Conservation (phyloP, 2,329 filamentous ascomycete species). For the Pyrenochaeta sp. region DNA sequence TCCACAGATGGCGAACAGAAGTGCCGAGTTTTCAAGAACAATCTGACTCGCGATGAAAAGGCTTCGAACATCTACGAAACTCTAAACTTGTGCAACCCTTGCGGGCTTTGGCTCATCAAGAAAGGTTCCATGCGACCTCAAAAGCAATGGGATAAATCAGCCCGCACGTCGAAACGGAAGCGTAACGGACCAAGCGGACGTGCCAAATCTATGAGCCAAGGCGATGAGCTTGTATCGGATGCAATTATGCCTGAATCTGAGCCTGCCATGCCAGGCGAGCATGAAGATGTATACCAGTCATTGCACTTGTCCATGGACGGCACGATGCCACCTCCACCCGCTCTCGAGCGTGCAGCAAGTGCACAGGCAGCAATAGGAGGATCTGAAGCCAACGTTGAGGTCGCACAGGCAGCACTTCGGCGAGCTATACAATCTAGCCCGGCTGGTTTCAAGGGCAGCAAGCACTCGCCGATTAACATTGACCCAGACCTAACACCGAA, state of each 20-base stretch:
- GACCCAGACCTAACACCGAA: constrained; percentile 62
- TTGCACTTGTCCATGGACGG: constrained; percentile 19
- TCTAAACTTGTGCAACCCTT: constrained; percentile 89
- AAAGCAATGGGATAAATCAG: constrained; percentile 73
- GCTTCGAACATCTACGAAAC: constrained; percentile 67
- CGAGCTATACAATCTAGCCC: constrained; percentile 70
- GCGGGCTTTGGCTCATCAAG: constrained; percentile 93
- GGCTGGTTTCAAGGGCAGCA: constrained; percentile 57
- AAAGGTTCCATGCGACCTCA: constrained; percentile 83
- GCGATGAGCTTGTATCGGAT: constrained; percentile 53
- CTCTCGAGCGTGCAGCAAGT: constrained; percentile 12
- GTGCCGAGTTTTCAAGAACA: constrained; percentile 82
- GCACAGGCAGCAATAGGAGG: constrained; percentile 11
- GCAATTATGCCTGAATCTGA: constrained; percentile 41
- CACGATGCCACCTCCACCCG: constrained; percentile 18
- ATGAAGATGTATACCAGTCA: constrained; percentile 10
- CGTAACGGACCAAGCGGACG: constrained; percentile 42
- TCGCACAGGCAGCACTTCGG: constrained; percentile 51
- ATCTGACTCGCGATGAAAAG: constrained; percentile 70
- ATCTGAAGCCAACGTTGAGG: constrained; percentile 18
- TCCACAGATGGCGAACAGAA: constrained; percentile 67
- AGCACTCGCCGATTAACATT: constrained; percentile 58
- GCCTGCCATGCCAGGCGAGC: constrained; percentile 20
- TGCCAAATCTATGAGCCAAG: constrained; percentile 54
- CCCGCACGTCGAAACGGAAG: constrained; percentile 51